Evolutionary conservation across 1,284 basidiomycete genomes (phyloP), one percentile per base, ranked within the genome.

Genomic region (Blastosporella zonata): DNA sequence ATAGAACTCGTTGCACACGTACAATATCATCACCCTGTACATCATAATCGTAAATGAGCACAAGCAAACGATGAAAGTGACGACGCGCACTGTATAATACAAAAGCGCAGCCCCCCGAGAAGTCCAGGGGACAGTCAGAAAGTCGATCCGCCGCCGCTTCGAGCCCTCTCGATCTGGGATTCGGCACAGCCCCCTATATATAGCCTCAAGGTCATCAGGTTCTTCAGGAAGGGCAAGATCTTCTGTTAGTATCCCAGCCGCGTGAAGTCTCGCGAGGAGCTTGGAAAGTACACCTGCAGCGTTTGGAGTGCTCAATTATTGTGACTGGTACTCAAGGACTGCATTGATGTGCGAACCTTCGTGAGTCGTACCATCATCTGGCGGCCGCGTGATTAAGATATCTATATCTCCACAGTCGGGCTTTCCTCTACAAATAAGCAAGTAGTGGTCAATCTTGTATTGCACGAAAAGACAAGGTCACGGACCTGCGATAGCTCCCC

Each of bases 361-460:
- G 60, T 94, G 92, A 0, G 82, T 87, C 49, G 69, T 75, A 0
- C 90, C 90, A 58, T 93, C 90, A 2, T 74, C 64, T 0, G 79
- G 74, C 20, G 83, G 75, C 12, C 91, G 81, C 0, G 90, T 92
- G 56, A 96, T 84, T 51, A 96, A 65, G 43, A 96, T 83, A 64
- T 97, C 93, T 48, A 97, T 91, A 63, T 96, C 93, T 1, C 93
- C 93, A 49, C 89, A 94, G 43, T 81, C 80, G 1, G 72, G 69
- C 61, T 85, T 85, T 4, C 90, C 89, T 51, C 87, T 88, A 52
- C 6, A 29, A 2, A 42, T n/a, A 46, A 29, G 2, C 46, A 31
- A 23, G 29, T 35, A 4, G 20, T 4, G 18, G n/a, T 25, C 22
- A 17, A 18, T 3, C 7, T 8, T 15, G 28, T 15, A 22, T n/a